Percentiles rank a stretch among this genome's conserved stretches.
Evolutionary conservation across 306 rosid genomes (phyloP).

Genomic region (Gillenia trifoliata): DNA sequence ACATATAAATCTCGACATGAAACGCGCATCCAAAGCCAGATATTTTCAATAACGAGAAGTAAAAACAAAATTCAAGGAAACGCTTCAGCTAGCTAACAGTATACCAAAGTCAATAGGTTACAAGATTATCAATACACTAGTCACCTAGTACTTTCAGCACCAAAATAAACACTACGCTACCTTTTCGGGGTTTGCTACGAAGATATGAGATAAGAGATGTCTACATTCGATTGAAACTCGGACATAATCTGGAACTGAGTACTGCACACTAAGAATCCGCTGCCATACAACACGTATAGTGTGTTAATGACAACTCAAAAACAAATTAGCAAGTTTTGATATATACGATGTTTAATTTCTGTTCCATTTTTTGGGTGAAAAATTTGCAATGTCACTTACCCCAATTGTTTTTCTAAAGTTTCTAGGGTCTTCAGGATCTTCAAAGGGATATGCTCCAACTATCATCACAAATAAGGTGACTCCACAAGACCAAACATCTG

Average conservation of each 20-base stretch:
- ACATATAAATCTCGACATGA: neutral
- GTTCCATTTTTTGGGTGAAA: neutral
- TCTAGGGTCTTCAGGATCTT: conserved; percentile 69
- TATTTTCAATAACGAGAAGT: neutral
- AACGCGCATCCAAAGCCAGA: neutral
- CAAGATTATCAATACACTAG: neutral
- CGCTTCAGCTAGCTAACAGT: neutral
- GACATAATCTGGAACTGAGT: conserved; percentile 53
- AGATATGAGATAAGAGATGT: conserved; percentile 65
- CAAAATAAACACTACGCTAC: conserved; percentile 24
- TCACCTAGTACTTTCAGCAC: neutral
- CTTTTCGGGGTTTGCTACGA: conserved; percentile 72
- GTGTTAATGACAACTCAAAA: conserved; percentile 18
- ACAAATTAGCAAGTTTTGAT: conserved; percentile 1
- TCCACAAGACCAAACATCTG: conserved; percentile 98
- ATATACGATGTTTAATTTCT: neutral
- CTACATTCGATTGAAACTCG: conserved; percentile 62
- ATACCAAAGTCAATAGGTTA: neutral
- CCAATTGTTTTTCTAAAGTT: conserved; percentile 62
- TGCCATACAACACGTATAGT: conserved; percentile 29
- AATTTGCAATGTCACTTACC: conserved; percentile 37
- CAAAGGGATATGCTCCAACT: conserved; percentile 84
- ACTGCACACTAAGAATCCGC: conserved; percentile 68
- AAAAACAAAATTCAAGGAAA: neutral
- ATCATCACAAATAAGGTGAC: conserved; percentile 88